A percentile compares a stretch with the other conserved stretches of the same genome.
phyloP scores from a whole-genome alignment of 148 eudicot species.

The Chenopodium quinoa region DNA sequence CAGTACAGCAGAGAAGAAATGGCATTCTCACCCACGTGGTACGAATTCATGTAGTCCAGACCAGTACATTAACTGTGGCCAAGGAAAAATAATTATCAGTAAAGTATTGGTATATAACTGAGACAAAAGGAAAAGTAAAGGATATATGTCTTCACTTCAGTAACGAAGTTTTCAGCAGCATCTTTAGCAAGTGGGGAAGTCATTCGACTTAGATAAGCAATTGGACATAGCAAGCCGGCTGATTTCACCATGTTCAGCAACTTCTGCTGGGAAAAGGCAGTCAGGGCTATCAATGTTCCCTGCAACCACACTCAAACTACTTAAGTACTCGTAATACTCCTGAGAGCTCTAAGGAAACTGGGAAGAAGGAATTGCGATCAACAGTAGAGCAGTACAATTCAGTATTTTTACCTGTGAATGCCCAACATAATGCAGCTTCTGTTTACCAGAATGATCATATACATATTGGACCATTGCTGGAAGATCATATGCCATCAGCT shows the following conservation, averaged over 20 bases:
- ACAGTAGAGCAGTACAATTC: background rate
- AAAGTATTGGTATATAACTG: background rate
- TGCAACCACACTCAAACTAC: constrained; percentile 10
- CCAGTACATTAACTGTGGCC: constrained; percentile 42
- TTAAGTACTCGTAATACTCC: background rate
- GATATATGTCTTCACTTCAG: constrained; percentile 39
- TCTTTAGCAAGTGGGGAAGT: constrained; percentile 56
- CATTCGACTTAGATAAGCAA: constrained; percentile 54
- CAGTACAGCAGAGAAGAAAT: background rate
- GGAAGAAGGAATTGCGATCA: background rate
- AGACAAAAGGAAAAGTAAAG: background rate
- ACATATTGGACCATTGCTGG: constrained; percentile 47
- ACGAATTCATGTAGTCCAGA: constrained; percentile 51
- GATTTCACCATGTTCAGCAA: constrained; percentile 44
- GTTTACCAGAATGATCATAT: constrained; percentile 40
- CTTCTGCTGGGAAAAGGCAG: constrained; percentile 47
- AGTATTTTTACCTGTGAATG: constrained; percentile 53
- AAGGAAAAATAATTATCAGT: background rate
- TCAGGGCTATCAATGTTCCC: constrained; percentile 64
- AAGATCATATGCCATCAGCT: constrained; percentile 52
- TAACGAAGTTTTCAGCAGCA: constrained; percentile 48
- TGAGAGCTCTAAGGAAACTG: background rate
- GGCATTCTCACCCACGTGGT: constrained; percentile 52
- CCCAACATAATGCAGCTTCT: constrained; percentile 62
- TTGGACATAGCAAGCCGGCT: constrained; percentile 55